phyloP scores from a whole-genome alignment of 306 rosid species.

The Oemleria cerasiformis region DNA sequence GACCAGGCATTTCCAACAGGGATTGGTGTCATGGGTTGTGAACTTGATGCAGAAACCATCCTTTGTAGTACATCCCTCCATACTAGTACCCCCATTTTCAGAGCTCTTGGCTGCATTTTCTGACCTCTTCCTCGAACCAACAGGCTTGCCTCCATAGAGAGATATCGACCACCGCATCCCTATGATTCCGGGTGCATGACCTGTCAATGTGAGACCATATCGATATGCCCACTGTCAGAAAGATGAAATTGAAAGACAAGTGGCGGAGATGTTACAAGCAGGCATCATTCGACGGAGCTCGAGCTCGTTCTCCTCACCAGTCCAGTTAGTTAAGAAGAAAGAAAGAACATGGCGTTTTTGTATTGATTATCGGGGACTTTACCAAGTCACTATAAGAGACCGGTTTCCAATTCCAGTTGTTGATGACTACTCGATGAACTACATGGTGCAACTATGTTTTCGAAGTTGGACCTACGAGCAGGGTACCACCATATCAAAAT shows the following conservation, averaged over 20 bases:
- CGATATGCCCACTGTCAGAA: neutral
- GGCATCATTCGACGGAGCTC: fast-evolving
- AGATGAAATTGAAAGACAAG: neutral
- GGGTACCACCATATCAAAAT: neutral
- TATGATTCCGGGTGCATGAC: too few relatives aligned
- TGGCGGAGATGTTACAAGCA: neutral
- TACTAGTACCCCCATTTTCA: too few relatives aligned
- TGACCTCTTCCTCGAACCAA: neutral
- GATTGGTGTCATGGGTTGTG: too few relatives aligned
- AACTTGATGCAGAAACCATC: too few relatives aligned
- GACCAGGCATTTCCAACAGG: too few relatives aligned
- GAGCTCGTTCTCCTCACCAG: neutral
- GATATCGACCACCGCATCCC: neutral
- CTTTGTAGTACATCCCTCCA: too few relatives aligned
- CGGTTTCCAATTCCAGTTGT: neutral
- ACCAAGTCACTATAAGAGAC: neutral
- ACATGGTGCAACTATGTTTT: neutral
- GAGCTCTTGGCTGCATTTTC: too few relatives aligned
- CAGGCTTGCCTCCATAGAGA: neutral
- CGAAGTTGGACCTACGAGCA: neutral
- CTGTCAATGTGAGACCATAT: neutral
- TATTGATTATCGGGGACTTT: neutral
- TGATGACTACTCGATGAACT: neutral
- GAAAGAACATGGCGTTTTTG: neutral
- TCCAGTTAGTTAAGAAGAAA: too few relatives aligned